Conservation (phyloP, 805 yeast species). For the Scheffersomyces lignosus region DNA sequence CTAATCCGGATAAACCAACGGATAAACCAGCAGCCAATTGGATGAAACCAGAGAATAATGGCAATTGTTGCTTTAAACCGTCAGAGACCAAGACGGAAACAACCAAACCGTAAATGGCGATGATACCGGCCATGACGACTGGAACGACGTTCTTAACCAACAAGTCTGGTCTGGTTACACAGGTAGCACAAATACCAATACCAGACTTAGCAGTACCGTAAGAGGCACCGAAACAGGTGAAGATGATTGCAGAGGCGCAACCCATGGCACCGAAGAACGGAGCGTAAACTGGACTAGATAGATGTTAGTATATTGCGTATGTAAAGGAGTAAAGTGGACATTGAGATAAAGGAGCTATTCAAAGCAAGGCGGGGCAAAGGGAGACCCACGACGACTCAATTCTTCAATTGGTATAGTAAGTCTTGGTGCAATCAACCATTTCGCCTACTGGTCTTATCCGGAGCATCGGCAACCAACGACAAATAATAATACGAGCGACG, state of each 20-base stretch:
- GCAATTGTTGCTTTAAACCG: conserved; percentile 84
- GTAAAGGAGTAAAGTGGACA: neutral
- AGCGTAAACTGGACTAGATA: conserved; percentile 32
- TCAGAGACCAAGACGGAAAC: conserved; percentile 94
- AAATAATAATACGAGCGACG: no score
- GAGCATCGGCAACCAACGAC: no score
- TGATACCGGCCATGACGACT: conserved; percentile 99
- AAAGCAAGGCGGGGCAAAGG: no score
- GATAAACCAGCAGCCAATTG: conserved; percentile 98
- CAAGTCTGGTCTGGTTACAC: conserved; percentile 96
- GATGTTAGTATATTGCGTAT: conserved; percentile 15
- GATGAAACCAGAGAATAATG: conserved; percentile 94
- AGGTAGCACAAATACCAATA: conserved; percentile 98
- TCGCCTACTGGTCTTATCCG: no score
- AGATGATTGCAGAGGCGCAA: conserved; percentile 98
- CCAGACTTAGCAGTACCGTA: conserved; percentile 99
- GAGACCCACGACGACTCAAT: no score
- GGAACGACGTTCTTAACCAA: conserved; percentile 93
- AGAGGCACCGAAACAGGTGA: conserved; percentile 98
- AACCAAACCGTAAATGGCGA: conserved; percentile 96
- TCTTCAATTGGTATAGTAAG: no score
- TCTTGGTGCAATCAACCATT: no score
- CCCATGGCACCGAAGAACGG: conserved; percentile 99
- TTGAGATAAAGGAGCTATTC: no score
- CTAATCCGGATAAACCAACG: conserved; percentile 95